These are phyloP conservation scores for Stephania japonica DNA, from an alignment of 164 flowering plant species.

Conservation along the genomic window DNA sequence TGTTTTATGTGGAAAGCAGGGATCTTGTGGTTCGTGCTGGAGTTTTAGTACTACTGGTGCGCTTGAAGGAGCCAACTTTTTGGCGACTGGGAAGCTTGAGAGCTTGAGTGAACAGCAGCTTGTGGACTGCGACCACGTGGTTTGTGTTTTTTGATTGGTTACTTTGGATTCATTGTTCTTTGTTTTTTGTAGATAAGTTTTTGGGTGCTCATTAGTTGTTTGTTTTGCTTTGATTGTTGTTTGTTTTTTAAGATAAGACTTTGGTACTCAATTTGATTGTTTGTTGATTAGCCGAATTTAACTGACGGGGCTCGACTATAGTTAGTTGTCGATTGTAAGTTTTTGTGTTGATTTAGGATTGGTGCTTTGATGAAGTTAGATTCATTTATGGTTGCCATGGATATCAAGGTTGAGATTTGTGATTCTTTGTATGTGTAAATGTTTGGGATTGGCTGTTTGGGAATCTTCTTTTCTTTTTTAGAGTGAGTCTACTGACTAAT, in stretches of 20 bases:
- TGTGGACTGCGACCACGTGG: conserved; percentile 93
- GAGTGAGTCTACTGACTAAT: not conserved
- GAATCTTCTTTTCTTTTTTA: not conserved
- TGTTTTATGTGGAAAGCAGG: not conserved
- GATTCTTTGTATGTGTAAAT: not conserved
- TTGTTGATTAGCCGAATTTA: no score
- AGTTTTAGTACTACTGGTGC: conserved; percentile 89
- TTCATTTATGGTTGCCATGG: not conserved
- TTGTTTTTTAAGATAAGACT: not conserved
- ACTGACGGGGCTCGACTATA: no score
- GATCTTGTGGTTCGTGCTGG: conserved; percentile 91
- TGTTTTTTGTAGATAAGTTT: not conserved
- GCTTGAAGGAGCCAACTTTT: conserved; percentile 78
- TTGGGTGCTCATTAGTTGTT: not conserved
- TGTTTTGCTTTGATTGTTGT: not conserved
- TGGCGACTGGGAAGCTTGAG: conserved; percentile 70
- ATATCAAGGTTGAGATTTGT: not conserved
- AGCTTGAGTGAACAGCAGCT: conserved; percentile 96
- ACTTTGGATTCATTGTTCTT: not conserved
- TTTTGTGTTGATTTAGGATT: not conserved
- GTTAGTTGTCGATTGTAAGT: not conserved
- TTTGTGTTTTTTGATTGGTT: conserved; percentile 14
- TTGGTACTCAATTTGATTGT: not conserved
- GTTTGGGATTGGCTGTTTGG: not conserved
- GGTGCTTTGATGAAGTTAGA: not conserved